Conservation (phyloP, 495 filamentous ascomycete species). For the Podospora appendiculata region DNA sequence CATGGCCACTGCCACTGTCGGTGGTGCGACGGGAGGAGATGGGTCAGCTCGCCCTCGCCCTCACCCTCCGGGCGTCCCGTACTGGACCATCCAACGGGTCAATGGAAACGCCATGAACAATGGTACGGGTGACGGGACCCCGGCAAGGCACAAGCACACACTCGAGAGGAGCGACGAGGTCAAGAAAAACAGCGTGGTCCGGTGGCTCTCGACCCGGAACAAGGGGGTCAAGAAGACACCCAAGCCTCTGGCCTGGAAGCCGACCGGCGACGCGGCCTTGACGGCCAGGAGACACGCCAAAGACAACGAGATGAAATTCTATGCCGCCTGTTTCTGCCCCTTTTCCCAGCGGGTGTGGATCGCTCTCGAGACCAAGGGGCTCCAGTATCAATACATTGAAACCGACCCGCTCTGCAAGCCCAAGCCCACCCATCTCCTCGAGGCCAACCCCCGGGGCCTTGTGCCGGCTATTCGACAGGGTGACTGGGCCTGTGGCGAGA, state of each 20-base stretch:
- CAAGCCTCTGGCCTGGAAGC: conserved; percentile 56
- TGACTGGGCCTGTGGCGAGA: conserved; percentile 84
- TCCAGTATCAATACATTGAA: conserved; percentile 88
- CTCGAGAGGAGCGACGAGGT: conserved; percentile 75
- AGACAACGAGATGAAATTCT: conserved; percentile 70
- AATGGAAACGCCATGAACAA: conserved; percentile 72
- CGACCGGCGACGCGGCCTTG: conserved; percentile 64
- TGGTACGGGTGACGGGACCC: conserved; percentile 52
- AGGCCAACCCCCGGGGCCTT: conserved; percentile 81
- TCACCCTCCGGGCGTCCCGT: conserved; percentile 42
- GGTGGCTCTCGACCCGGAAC: conserved; percentile 56
- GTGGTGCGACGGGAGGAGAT: conserved; percentile 8
- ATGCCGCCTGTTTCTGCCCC: conserved; percentile 80
- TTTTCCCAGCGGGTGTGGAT: conserved; percentile 97
- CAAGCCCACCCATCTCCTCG: conserved; percentile 64
- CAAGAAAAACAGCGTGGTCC: conserved; percentile 75
- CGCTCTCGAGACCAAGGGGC: conserved; percentile 75
- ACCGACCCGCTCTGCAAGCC: conserved; percentile 75
- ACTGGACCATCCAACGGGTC: conserved; percentile 68
- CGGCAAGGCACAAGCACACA: conserved; percentile 58
- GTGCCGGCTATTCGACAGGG: conserved; percentile 79
- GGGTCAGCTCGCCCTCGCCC: not conserved
- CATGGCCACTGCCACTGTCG: conserved; percentile 10
- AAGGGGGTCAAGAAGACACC: conserved; percentile 57
- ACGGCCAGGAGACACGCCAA: conserved; percentile 69